Base-by-base conservation (phyloP, 139 green algal species). In the Pleodorina starrii region DNA sequence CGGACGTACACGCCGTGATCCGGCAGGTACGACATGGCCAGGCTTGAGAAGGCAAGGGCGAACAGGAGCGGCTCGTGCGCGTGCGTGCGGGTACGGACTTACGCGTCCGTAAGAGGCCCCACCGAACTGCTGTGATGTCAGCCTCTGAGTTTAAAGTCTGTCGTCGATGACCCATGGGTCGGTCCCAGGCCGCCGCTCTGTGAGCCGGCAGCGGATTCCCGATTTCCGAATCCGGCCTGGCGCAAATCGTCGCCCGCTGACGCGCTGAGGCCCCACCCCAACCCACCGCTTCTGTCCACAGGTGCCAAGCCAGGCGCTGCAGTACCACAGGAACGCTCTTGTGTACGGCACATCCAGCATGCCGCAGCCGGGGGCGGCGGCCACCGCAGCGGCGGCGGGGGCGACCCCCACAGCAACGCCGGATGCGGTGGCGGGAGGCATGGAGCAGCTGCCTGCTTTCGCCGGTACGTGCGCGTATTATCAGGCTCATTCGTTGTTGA, bases 1-100 rank as follows among this genome's bases (percentile, higher is more conserved):
- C 81, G 2, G 66, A 77, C 42, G 29, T 87, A 35, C 79, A 86
- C 51, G 57, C 79, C 35, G 42, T 72, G 42, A 38, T 72, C 50
- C 38, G 42, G 19, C 7, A 43, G 74, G 74, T 83, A 25, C 42
- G 76, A 71, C 9, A 32, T 71, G 59, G 16, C 23, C 59, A n/a
- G 59, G 11, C 27, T 36, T 71, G 59, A 6, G 23, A 14, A 36
- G 59, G 11, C 27, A 71, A 71, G 59, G 23, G 59, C 23, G 23
- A 60, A 14, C 14, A 25, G 17, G 17, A 60, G 50, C 17, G 50
- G 14, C 50, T 60, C 17, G 50, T 60, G 50, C 50, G n/a, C n/a
- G n/a, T n/a, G n/a, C n/a, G n/a, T n/a, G n/a, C n/a, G n/a, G n/a
- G n/a, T n/a, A n/a, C n/a, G n/a, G n/a, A n/a, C n/a, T n/a, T n/a